These are phyloP conservation scores for Xenoacremonium recifei DNA, from an alignment of 2,329 filamentous ascomycete species.

Conservation along the genomic window DNA sequence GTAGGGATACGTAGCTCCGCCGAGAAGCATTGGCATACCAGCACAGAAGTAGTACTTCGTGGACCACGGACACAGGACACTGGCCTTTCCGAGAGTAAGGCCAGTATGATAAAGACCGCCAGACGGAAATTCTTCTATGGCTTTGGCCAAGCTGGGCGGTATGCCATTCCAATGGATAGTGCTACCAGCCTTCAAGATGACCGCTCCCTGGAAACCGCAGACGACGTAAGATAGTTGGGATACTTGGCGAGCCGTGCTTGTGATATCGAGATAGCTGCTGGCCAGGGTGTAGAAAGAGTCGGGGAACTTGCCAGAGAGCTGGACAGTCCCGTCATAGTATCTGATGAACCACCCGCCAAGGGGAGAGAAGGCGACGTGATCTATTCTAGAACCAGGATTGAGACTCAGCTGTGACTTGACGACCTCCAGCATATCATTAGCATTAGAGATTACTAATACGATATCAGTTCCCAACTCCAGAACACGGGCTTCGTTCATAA, in stretches of 20 bases:
- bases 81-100: not conserved
- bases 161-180: constrained; percentile 4
- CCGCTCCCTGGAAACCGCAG: constrained; percentile 2
- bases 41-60: constrained; percentile 6
- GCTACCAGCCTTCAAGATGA: constrained; percentile 2
- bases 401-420: constrained; percentile 2
- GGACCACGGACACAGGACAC: constrained; percentile 9
- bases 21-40: not conserved
- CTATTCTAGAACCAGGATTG: not conserved
- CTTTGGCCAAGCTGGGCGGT: not conserved
- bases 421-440: not conserved
- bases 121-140: not conserved
- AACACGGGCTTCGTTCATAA: not conserved
- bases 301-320: constrained; percentile 6
- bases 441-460: constrained; percentile 9
- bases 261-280: constrained; percentile 1
- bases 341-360: constrained; percentile 10
- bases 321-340: constrained; percentile 5
- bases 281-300: constrained; percentile 7
- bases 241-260: not conserved
- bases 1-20: not conserved
- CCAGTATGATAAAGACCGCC: not conserved
- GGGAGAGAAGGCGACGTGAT: constrained; percentile 8
- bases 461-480: not conserved
- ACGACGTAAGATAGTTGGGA: constrained; percentile 3